Evolutionary conservation across 352 stramenopile species (phyloP).

Genomic region (Elongisporangium anandrum): DNA sequence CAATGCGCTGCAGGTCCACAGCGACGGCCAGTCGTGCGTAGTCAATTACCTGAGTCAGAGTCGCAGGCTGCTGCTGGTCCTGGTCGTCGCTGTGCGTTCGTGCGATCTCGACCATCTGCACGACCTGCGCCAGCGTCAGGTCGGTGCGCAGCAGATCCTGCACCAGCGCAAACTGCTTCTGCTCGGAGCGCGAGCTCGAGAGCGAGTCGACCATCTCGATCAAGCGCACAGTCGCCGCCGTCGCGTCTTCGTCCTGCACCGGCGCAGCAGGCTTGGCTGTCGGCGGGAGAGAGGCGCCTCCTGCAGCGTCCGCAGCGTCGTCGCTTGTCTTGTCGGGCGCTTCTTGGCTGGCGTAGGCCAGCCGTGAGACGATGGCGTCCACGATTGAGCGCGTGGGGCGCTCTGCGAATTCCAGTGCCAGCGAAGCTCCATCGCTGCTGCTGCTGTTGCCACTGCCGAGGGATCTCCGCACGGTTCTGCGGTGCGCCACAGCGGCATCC

Average conservation of each 20-base stretch:
- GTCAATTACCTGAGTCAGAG: background rate
- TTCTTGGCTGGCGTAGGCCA: background rate
- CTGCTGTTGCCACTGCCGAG: background rate
- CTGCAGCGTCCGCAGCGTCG: background rate
- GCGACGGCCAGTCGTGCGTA: slow-evolving; percentile 14
- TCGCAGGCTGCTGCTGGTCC: background rate
- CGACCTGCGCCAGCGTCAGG: slow-evolving; percentile 12
- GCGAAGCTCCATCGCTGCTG: background rate
- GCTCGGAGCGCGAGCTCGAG: background rate
- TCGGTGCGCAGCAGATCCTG: slow-evolving; percentile 9
- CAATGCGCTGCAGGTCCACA: slow-evolving; percentile 13
- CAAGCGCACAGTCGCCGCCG: background rate
- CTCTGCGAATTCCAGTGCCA: background rate
- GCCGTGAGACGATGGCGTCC: background rate
- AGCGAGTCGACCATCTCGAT: background rate
- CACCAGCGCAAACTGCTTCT: slow-evolving; percentile 8
- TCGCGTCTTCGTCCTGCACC: background rate
- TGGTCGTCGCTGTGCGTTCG: background rate
- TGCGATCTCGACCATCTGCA: slow-evolving; percentile 1
- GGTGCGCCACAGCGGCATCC: background rate
- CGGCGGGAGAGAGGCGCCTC: background rate
- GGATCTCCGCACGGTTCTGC: background rate
- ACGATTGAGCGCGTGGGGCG: background rate
- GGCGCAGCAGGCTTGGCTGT: background rate
- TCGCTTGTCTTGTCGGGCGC: background rate